Base-by-base conservation (phyloP, 2,329 filamentous ascomycete species). In the Aureobasidium namibiae region DNA sequence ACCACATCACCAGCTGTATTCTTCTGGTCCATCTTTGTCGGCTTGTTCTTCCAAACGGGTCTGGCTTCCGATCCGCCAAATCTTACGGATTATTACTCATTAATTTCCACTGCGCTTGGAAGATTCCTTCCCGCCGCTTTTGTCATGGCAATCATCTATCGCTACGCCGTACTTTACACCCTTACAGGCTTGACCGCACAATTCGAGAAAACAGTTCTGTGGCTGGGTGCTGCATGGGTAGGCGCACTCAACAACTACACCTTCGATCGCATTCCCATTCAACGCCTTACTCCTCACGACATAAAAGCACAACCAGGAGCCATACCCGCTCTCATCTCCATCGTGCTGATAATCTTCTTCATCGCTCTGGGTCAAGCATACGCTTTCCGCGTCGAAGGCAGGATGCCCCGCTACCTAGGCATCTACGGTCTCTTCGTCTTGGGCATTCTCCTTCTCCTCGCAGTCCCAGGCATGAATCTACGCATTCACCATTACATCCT, bases 401-500 rank as follows among this genome's bases (percentile, higher is more conserved):
- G 90, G 2, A 81, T 97, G 64, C 80, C 88, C 31, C 82, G 80
- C 39, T 92, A 92, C 67, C 81, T 96, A 6, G 84, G 83, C 66
- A 79, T 96, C 21, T 96, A 96, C 70, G 81, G 78, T 23, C 76
- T 89, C 4, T 82, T 96, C 63, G 75, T 84, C 1, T 69, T 76
- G 2, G 79, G 78, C n/a, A 82, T 97, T 36, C 68, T 94, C 31
- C 74, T 91, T 52, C 81, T 88, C 34, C 78, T 95, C 13, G 75
- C 82, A 1, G 74, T 96, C 6, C 92, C 92, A 0, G 82, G 85
- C 8, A 83, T 96, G 54, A 88, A 85, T 62, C 80, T 99, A 52
- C 86, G 94, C 34, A 91, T 99, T 60, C 94, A 99, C 70, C 94
- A 99, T 72, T 99, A 97, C 70, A 89, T 97, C 64, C 79, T 97